Evolutionary conservation across 352 stramenopile species (phyloP).

Genomic region (Aphanomyces astaci): DNA sequence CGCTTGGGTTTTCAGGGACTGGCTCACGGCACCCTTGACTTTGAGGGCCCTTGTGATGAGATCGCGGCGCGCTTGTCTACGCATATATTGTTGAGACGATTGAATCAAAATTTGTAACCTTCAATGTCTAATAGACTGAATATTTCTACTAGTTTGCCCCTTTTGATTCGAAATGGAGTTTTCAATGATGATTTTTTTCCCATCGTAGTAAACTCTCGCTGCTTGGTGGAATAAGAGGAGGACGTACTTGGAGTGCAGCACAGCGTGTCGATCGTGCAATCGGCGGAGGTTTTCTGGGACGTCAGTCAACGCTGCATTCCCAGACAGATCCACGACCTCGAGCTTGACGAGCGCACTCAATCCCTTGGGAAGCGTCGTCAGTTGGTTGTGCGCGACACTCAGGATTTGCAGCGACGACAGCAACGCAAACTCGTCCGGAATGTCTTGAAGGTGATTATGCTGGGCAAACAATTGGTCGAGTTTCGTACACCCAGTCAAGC

Average conservation of each 20-base stretch:
- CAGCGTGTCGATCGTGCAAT: conserved; percentile 14
- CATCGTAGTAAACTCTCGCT: no score
- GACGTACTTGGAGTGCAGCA: conserved; percentile 15
- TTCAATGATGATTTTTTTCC: no score
- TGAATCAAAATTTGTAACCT: no score
- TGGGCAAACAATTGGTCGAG: conserved; percentile 18
- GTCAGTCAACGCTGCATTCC: neutral
- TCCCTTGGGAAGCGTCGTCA: conserved; percentile 1
- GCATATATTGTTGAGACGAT: no score
- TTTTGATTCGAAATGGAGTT: no score
- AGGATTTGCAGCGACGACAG: conserved; percentile 6
- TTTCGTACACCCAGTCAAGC: conserved; percentile 16
- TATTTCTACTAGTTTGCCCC: no score
- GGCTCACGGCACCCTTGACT: conserved; percentile 9
- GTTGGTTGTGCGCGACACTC: conserved; percentile 16
- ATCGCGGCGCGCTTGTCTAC: conserved; percentile 17
- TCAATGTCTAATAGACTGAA: no score
- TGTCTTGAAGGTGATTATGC: conserved; percentile 10
- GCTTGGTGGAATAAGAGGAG: neutral
- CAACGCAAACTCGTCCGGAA: conserved; percentile 15
- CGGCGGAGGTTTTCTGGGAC: conserved; percentile 12
- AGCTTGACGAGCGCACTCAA: conserved; percentile 10
- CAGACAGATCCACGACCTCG: conserved; percentile 18
- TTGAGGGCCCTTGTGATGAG: conserved; percentile 17
- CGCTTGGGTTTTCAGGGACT: conserved; percentile 10